Evolutionary conservation across 257 asterid species (phyloP), one percentile per base, ranked within the genome.

Genomic region (Dorcoceras hygrometricum): DNA sequence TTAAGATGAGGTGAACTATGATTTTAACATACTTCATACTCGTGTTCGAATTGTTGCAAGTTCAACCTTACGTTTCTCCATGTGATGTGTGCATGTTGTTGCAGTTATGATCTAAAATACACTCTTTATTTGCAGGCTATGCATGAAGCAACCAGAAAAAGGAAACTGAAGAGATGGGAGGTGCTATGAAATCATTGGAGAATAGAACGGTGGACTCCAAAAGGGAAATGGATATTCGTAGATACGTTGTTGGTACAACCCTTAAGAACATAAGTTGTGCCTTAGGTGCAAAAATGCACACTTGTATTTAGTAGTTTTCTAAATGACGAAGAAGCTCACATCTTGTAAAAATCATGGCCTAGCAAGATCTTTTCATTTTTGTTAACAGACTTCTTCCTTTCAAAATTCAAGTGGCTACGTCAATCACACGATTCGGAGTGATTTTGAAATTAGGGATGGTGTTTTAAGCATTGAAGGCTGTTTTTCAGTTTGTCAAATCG

Each of bases 181-280:
- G 89, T 81, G 97, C 97, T 29, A 89, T 93, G 98, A 92, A 92
- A 66, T 87, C 96, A 8, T 65, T 92, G 84, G 98, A 92, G 83
- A 92, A 89, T 79, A 82, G 91, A 71, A 86, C 96, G 0, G 32
- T 79, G 77, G 98, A 92, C 70, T 92, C 98, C 0, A 92, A 89
- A 72, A 81, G 83, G 64, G 98, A 92, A 73, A 89, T 92, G 96
- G 96, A 92, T 77, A 89, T 87, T 66, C 87, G 89, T 71, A 96
- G n/a, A n/a, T n/a, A n/a, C n/a, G n/a, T n/a, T n/a, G n/a, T n/a
- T n/a, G n/a, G n/a, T n/a, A n/a, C n/a, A n/a, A n/a, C n/a, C n/a
- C n/a, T n/a, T n/a, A n/a, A n/a, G n/a, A n/a, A n/a, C n/a, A n/a
- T n/a, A n/a, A n/a, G n/a, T n/a, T n/a, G 97, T 67, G 81, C 95